Percentiles rank a stretch among this genome's conserved stretches.
phyloP scores from a whole-genome alignment of 1,284 basidiomycete species.

The Papiliotrema flavescens region DNA sequence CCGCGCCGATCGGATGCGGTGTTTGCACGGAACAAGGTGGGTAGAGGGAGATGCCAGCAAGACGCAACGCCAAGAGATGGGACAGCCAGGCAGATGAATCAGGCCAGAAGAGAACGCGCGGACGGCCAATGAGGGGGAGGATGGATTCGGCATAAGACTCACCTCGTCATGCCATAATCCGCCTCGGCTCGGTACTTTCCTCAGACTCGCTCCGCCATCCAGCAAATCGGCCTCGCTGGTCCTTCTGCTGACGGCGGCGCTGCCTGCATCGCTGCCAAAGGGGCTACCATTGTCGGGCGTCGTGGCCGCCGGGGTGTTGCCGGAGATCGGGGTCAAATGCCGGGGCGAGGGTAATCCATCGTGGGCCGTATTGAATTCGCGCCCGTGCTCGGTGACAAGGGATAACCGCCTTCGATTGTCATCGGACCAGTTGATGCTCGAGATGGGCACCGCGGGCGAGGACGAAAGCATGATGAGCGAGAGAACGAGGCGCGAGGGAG shows the following conservation, averaged over 20 bases:
- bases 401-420: conserved; percentile 31
- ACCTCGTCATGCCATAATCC: conserved; percentile 44
- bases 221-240: neutral
- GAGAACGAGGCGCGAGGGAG: neutral
- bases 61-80: conserved; percentile 1
- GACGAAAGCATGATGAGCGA: conserved; percentile 40
- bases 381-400: conserved; percentile 40
- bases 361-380: conserved; percentile 39
- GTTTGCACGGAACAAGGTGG: neutral
- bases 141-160: conserved; percentile 12
- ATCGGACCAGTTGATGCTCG: conserved; percentile 34
- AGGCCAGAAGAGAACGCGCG: neutral
- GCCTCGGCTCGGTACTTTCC: conserved; percentile 38
- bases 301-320: conserved; percentile 21
- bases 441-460: conserved; percentile 42
- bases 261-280: neutral
- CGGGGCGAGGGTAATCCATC: conserved; percentile 46
- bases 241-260: conserved; percentile 10
- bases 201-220: conserved; percentile 13
- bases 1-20: neutral
- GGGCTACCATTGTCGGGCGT: neutral
- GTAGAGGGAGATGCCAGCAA: neutral
- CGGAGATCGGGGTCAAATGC: conserved; percentile 41
- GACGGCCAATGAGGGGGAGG: neutral
- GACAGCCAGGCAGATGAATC: neutral